Conservation (phyloP, 2,329 filamentous ascomycete genomes). For the Phyllosticta citriasiana region DNA sequence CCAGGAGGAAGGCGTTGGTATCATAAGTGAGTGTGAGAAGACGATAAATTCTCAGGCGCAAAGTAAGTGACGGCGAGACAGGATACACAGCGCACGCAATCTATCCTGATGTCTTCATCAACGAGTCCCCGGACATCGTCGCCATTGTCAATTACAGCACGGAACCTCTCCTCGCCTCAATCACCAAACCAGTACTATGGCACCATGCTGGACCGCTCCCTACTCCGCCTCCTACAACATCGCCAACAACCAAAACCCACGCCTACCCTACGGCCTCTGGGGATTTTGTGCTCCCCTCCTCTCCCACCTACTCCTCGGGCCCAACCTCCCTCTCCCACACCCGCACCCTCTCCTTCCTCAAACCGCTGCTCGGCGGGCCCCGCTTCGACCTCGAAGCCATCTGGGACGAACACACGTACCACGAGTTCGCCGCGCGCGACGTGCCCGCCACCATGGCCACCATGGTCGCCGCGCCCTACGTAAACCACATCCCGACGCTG, state of each 20-base stretch:
- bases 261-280: neutral
- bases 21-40: neutral
- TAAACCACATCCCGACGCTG: slow-evolving; percentile 65
- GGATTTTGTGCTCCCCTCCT: slow-evolving; percentile 41
- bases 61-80: neutral
- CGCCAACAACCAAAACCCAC: neutral
- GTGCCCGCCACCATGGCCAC: slow-evolving; percentile 70
- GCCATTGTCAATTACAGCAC: neutral
- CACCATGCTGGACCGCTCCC: neutral
- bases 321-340: slow-evolving; percentile 56
- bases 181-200: neutral
- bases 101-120: neutral
- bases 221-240: neutral
- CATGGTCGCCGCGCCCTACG: slow-evolving; percentile 70
- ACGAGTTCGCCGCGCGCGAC: slow-evolving; percentile 58
- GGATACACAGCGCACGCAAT: neutral
- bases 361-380: slow-evolving; percentile 52
- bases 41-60: neutral
- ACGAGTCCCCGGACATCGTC: neutral
- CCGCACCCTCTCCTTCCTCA: slow-evolving; percentile 54
- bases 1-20: neutral
- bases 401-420: slow-evolving; percentile 69
- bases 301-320: slow-evolving; percentile 41
- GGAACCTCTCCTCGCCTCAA: neutral
- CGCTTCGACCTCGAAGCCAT: slow-evolving; percentile 65